Evolutionary conservation across 2,329 filamentous ascomycete species (phyloP).

Genomic region (Neoscytalidium dimidiatum): DNA sequence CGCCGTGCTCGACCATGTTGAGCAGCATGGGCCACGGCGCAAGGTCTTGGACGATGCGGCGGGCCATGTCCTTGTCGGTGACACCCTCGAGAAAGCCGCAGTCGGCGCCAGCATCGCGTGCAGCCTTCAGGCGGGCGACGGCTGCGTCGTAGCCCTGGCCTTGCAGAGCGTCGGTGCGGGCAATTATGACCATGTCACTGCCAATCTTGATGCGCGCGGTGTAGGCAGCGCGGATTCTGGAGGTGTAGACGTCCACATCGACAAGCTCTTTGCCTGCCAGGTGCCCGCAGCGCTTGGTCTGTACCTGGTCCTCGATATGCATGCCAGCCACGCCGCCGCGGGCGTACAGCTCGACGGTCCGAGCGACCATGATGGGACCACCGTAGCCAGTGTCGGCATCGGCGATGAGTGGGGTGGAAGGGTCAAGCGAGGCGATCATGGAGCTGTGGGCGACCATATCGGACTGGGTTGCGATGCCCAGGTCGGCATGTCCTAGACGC

Average conservation of each 20-base stretch:
- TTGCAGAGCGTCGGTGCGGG: constrained; percentile 43
- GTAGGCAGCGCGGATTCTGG: constrained; percentile 35
- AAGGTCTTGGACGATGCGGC: constrained; percentile 37
- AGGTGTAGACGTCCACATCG: constrained; percentile 29
- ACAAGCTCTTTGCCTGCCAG: constrained; percentile 41
- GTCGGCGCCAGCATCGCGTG: constrained; percentile 43
- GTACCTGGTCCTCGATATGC: constrained; percentile 40
- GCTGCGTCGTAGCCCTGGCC: constrained; percentile 43
- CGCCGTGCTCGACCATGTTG: constrained; percentile 51
- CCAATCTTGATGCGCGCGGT: constrained; percentile 34
- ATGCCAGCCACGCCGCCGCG: constrained; percentile 33
- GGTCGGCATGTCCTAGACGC: constrained; percentile 62
- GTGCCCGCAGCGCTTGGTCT: constrained; percentile 44
- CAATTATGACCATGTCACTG: constrained; percentile 48
- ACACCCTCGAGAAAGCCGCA: constrained; percentile 46
- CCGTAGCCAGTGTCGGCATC: constrained; percentile 21
- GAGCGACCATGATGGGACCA: constrained; percentile 24
- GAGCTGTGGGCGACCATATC: constrained; percentile 66
- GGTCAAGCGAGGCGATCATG: constrained; percentile 64
- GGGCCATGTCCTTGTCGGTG: constrained; percentile 40
- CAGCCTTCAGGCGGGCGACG: constrained; percentile 40
- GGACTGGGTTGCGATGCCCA: constrained; percentile 62
- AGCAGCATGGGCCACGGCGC: constrained; percentile 42
- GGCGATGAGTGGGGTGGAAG: constrained; percentile 30
- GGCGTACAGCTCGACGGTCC: constrained; percentile 27